Evolutionary conservation across 2,329 filamentous ascomycete species (phyloP).

Genomic region (Diplodia seriata): DNA sequence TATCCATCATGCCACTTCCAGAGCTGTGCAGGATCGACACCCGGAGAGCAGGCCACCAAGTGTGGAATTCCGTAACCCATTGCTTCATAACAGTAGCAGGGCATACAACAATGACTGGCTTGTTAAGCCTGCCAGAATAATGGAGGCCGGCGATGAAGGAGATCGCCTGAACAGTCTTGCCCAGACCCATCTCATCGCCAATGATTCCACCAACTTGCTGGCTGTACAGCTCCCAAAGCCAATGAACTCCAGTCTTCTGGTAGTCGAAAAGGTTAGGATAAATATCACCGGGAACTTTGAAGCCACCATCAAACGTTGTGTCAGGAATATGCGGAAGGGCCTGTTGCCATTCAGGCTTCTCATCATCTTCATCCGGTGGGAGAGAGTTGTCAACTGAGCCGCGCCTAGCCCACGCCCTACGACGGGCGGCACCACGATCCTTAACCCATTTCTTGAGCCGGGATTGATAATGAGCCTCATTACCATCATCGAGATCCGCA

Average conservation of each 20-base stretch:
- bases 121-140: slow-evolving; percentile 83
- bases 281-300: slow-evolving; percentile 89
- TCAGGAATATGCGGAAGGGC: slow-evolving; percentile 85
- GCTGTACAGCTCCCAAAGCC: slow-evolving; percentile 90
- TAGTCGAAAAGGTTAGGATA: slow-evolving; percentile 93
- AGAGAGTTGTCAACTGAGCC: not conserved
- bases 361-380: slow-evolving; percentile 46
- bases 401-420: slow-evolving; percentile 50
- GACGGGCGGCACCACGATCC: slow-evolving; percentile 66
- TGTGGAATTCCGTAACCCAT: slow-evolving; percentile 98
- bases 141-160: slow-evolving; percentile 90
- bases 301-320: slow-evolving; percentile 73
- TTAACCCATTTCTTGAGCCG: slow-evolving; percentile 78
- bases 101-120: slow-evolving; percentile 88
- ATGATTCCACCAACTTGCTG: slow-evolving; percentile 93
- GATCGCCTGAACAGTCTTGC: slow-evolving; percentile 85
- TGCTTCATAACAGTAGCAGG: slow-evolving; percentile 95
- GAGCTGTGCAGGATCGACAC: slow-evolving; percentile 96
- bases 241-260: slow-evolving; percentile 95
- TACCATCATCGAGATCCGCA: slow-evolving; percentile 81
- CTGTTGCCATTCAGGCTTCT: slow-evolving; percentile 76
- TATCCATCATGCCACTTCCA: slow-evolving; percentile 93
- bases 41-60: slow-evolving; percentile 98
- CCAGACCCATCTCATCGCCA: slow-evolving; percentile 98
- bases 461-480: slow-evolving; percentile 79